Evolutionary conservation across 371 early-diverging fungal genomes (phyloP).

Genomic region (Rhizopus stolonifer): DNA sequence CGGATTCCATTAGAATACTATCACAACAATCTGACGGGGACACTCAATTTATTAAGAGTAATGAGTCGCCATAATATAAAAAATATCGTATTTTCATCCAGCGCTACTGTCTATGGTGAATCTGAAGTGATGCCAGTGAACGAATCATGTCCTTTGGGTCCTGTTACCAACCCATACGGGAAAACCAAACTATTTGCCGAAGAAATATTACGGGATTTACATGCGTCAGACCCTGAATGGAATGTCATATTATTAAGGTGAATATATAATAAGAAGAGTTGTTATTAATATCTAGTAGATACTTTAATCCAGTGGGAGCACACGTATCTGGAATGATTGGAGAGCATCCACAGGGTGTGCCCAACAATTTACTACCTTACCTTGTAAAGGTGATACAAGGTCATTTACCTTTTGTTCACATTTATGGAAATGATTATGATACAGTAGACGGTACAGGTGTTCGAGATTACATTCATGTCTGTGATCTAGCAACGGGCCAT

Average conservation of each 20-base stretch:
- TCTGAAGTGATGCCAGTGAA: slow-evolving; percentile 57
- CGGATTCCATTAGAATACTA: background rate
- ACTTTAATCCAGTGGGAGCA: slow-evolving; percentile 93
- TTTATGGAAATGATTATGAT: no score
- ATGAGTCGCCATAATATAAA: slow-evolving; percentile 66
- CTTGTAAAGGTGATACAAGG: slow-evolving; percentile 81
- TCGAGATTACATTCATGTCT: no score
- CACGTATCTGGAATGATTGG: no score
- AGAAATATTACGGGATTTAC: no score
- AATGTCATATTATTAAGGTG: slow-evolving; percentile 71
- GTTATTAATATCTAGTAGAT: no score
- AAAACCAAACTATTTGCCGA: slow-evolving; percentile 84
- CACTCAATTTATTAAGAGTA: slow-evolving; percentile 67
- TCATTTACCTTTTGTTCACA: slow-evolving; percentile 65
- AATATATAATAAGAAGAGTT: slow-evolving; percentile 66
- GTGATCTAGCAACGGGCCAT: no score
- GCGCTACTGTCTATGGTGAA: slow-evolving; percentile 83
- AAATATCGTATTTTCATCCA: no score
- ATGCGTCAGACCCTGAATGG: no score
- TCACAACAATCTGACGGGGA: slow-evolving; percentile 81
- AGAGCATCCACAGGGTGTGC: slow-evolving; percentile 57
- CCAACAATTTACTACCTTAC: slow-evolving; percentile 90
- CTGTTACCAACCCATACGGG: slow-evolving; percentile 85
- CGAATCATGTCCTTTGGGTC: slow-evolving; percentile 63
- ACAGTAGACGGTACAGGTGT: no score